Evolutionary conservation across 1,139 yeast genomes (phyloP).

Genomic region (Pneumocystis sp.): DNA sequence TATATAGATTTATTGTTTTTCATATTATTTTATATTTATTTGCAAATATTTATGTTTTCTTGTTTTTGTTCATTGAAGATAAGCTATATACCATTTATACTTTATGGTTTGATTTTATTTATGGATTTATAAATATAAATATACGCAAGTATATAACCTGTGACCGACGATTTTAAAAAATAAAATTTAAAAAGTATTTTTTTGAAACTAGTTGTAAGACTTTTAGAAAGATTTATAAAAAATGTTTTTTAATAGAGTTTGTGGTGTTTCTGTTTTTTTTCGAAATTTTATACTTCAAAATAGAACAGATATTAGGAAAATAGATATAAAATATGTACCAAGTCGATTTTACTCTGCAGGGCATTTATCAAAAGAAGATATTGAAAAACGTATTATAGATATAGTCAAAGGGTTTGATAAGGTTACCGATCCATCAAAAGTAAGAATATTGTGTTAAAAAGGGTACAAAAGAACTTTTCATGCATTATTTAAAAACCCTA

Average conservation of each 20-base stretch:
- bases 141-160: too few relatives aligned
- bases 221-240: not conserved
- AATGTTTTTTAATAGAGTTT: not conserved
- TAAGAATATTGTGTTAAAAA: constrained; percentile 6
- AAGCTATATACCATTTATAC: too few relatives aligned
- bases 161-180: not conserved
- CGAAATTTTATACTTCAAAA: not conserved
- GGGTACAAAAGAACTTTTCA: not conserved
- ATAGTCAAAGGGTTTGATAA: constrained; percentile 71
- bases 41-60: too few relatives aligned
- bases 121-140: too few relatives aligned
- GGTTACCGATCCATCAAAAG: constrained; percentile 13
- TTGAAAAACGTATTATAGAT: constrained; percentile 61
- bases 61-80: too few relatives aligned
- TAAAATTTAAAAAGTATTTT: not conserved
- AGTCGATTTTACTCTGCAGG: not conserved
- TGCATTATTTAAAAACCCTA: constrained; percentile 5
- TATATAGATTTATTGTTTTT: too few relatives aligned
- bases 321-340: not conserved
- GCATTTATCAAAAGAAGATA: constrained; percentile 27
- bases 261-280: not conserved
- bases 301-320: not conserved
- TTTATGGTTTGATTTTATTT: too few relatives aligned
- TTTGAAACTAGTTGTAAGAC: not conserved
- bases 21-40: too few relatives aligned